Base-by-base conservation (phyloP, 176 grass and related monocot genomes). In the Juncus effusus region DNA sequence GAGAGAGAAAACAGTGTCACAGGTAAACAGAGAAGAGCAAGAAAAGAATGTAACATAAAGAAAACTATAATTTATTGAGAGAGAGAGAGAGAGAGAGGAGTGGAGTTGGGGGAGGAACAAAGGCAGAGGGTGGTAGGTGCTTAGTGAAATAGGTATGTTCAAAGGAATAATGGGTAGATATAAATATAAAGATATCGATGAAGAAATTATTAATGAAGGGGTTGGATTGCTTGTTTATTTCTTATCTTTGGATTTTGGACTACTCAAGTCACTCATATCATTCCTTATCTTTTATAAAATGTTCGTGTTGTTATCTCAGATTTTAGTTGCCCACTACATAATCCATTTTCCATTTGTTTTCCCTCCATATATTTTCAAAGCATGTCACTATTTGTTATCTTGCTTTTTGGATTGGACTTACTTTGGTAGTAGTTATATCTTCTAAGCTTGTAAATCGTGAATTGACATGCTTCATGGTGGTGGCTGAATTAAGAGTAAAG, bases 81-180 rank as follows among this genome's bases (percentile, higher is more conserved):
- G 67, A 59, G 67, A 16, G 37, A 54, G 38, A 39, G 16, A 71
- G 53, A 71, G 67, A 59, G 38, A 71, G 53, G 44, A 47, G 44
- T 47, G 44, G 44, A 47, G 44, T 47, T 47, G 44, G 44, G 44
- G 54, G 67, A 59, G 67, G 15, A 16, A 55, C 14, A 40, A 12
- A 71, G 54, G 41, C 53, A 59, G 38, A 71, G 53, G 11, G 16
- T 11, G 38, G 63, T 70, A 70, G 67, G 67, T 71, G 67, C 51
- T 38, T 71, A 71, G 67, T 71, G 67, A 59, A 59, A 71, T 71
- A 71, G 67, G 67, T 71, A 59, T 57, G 67, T 28, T 52, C 55
- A 51, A 55, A 56, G 67, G 52, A 56, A 71, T 59, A 47, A 47
- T 71, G 67, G 67, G 56, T 36, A 58, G 67, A 71, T 5, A 47